These are phyloP conservation scores for Colletotrichum sp. DNA, from an alignment of 2,329 filamentous ascomycete genomes.

Conservation along the genomic window DNA sequence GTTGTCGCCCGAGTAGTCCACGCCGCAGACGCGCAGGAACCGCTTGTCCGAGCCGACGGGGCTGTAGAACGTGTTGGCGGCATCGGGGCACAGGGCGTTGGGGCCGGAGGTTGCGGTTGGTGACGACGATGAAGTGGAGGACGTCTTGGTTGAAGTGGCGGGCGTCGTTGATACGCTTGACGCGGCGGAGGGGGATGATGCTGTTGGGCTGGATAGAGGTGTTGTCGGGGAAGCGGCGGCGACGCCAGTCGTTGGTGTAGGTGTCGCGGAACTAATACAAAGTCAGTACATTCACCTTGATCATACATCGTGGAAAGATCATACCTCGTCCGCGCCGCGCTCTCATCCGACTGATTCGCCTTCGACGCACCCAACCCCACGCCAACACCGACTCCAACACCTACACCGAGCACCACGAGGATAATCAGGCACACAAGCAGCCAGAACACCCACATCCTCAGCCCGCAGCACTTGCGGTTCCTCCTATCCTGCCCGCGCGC, in stretches of 20 bases:
- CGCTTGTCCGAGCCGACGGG: slow-evolving; percentile 42
- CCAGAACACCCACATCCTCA: slow-evolving; percentile 40
- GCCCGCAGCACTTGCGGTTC: slow-evolving; percentile 26
- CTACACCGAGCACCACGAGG: slow-evolving; percentile 40
- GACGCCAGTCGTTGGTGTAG: neutral
- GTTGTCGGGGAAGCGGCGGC: neutral
- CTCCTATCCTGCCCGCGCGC: slow-evolving; percentile 17
- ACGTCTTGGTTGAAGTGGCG: neutral
- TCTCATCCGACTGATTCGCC: neutral
- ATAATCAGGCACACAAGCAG: slow-evolving; percentile 32
- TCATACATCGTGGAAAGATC: neutral
- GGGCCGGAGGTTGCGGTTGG: slow-evolving; percentile 27
- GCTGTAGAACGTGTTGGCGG: slow-evolving; percentile 48
- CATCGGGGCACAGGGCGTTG: slow-evolving; percentile 42
- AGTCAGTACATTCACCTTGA: neutral
- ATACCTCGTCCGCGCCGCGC: neutral
- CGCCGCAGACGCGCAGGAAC: slow-evolving; percentile 49
- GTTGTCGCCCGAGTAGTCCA: slow-evolving; percentile 45
- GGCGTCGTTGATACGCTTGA: neutral
- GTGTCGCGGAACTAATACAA: neutral
- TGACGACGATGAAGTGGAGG: slow-evolving; percentile 23
- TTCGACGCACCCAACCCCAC: slow-evolving; percentile 29
- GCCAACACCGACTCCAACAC: slow-evolving; percentile 44
- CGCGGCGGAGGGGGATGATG: neutral
- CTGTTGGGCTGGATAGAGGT: neutral